A percentile compares a stretch with the other conserved stretches of the same genome.
These are phyloP conservation scores for Spathaspora sp. DNA, from an alignment of 805 yeast species.

Conservation along the genomic window DNA sequence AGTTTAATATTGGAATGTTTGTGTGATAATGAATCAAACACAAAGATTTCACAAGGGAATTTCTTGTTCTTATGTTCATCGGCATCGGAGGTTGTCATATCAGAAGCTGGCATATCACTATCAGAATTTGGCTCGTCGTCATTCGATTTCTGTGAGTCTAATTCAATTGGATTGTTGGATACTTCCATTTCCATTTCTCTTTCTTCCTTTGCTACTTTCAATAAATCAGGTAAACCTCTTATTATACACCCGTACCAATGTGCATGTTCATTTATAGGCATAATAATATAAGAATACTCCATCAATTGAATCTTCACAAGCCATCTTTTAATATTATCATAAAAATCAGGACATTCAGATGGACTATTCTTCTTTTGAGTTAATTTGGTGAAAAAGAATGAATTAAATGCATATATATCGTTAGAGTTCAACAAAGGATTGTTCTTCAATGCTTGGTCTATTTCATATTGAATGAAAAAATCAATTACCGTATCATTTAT, in stretches of 20 bases:
- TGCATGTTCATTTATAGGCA: conserved; percentile 76
- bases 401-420: conserved; percentile 62
- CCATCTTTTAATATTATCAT: conserved; percentile 74
- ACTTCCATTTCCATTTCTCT: not conserved
- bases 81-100: not conserved
- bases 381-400: conserved; percentile 77
- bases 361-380: conserved; percentile 23
- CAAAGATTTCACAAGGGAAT: conserved; percentile 38
- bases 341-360: conserved; percentile 31
- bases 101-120: not conserved
- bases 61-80: not conserved
- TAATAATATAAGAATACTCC: conserved; percentile 55
- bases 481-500: conserved; percentile 86
- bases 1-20: conserved; percentile 48
- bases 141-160: not conserved
- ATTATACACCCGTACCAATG: conserved; percentile 91
- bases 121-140: not conserved
- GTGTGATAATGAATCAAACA: conserved; percentile 75
- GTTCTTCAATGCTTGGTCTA: conserved; percentile 26
- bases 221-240: conserved; percentile 43
- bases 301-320: conserved; percentile 60
- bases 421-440: not conserved
- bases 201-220: conserved; percentile 11
- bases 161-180: not conserved
- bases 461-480: conserved; percentile 67